These are phyloP conservation scores for Bipolaris bicolor DNA, from an alignment of 2,329 filamentous ascomycete genomes.

Conservation along the genomic window DNA sequence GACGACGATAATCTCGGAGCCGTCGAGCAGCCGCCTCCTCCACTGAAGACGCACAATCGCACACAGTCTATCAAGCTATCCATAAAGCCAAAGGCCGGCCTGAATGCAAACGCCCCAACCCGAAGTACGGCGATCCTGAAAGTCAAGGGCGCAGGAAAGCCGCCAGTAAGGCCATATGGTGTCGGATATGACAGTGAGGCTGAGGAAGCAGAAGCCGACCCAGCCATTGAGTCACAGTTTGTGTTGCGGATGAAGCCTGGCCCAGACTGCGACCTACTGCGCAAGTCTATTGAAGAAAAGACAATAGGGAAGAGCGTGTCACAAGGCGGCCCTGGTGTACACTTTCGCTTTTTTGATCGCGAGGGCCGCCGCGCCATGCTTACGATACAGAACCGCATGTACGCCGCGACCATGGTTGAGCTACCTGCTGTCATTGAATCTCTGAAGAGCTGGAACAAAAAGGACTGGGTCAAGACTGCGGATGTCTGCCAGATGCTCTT, in stretches of 20 bases:
- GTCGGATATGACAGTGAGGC: constrained; percentile 97
- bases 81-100: constrained; percentile 40
- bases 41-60: constrained; percentile 21
- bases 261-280: constrained; percentile 82
- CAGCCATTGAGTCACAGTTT: constrained; percentile 87
- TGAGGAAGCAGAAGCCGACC: constrained; percentile 86
- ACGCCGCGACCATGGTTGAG: constrained; percentile 80
- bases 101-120: constrained; percentile 18
- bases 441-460: constrained; percentile 93
- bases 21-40: constrained; percentile 13
- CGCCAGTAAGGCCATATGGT: constrained; percentile 65
- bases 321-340: constrained; percentile 76
- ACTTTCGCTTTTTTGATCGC: constrained; percentile 77
- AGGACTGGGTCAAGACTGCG: constrained; percentile 83
- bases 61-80: constrained; percentile 40
- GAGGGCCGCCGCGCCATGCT: constrained; percentile 77
- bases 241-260: constrained; percentile 87
- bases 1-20: constrained; percentile 34
- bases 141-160: constrained; percentile 44
- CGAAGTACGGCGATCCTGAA: constrained; percentile 39
- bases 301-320: constrained; percentile 71
- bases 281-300: constrained; percentile 75
- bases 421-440: constrained; percentile 86
- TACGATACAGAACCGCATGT: constrained; percentile 71
- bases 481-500: constrained; percentile 90